Evolutionary conservation across 2,329 filamentous ascomycete species (phyloP).

Genomic region (Mycosphaerella sp.): DNA sequence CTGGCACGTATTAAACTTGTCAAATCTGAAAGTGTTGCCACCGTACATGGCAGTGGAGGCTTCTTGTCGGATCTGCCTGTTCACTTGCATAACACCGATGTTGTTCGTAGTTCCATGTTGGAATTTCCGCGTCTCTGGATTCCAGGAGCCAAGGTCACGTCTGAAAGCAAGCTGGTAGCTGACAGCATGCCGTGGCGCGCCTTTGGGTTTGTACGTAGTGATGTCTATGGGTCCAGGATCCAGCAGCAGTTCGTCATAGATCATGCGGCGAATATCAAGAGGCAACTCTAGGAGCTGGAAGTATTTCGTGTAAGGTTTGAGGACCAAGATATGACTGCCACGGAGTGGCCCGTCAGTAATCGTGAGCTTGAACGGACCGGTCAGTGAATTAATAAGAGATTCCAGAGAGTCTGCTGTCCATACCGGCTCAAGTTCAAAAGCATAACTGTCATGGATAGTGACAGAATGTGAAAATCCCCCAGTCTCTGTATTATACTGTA

Average conservation of each 20-base stretch:
- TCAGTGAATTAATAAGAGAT: background rate
- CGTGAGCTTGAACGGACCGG: conserved; percentile 2
- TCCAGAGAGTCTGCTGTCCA: background rate
- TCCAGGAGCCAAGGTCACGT: background rate
- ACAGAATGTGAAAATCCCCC: background rate
- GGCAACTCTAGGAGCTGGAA: conserved; percentile 18
- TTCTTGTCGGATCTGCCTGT: conserved; percentile 9
- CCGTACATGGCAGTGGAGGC: conserved; percentile 4
- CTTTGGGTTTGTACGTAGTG: background rate
- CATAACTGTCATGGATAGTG: conserved; percentile 4
- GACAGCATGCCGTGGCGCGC: background rate
- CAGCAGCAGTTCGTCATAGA: conserved; percentile 15
- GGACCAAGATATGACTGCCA: conserved; percentile 14
- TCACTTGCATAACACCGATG: background rate
- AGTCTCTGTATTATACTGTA: conserved; percentile 2
- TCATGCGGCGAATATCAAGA: conserved; percentile 20
- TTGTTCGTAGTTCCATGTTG: background rate
- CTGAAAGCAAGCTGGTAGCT: background rate
- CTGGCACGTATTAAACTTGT: background rate
- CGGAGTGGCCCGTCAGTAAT: conserved; percentile 13
- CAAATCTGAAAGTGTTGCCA: conserved; percentile 1
- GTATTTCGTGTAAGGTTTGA: conserved; percentile 15
- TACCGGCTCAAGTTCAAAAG: conserved; percentile 11
- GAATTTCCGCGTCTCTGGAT: background rate
- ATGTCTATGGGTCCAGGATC: background rate